A percentile compares a stretch with the other conserved stretches of the same genome.
These are phyloP conservation scores for Phytophthora capsici DNA, from an alignment of 352 stramenopile species.

Conservation along the genomic window DNA sequence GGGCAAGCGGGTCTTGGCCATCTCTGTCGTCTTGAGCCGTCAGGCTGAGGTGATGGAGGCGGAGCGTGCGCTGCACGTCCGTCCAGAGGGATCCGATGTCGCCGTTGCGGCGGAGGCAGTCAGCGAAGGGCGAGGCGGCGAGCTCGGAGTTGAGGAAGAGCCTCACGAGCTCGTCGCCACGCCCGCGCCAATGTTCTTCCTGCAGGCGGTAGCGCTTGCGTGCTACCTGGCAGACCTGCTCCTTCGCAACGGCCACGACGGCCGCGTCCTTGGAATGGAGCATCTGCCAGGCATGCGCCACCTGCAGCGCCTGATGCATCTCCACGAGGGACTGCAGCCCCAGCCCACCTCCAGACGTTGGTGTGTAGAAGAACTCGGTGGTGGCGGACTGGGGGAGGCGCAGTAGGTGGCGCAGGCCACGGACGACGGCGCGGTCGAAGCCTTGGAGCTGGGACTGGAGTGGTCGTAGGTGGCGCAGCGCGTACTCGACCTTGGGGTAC, in stretches of 20 bases:
- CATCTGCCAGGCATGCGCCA: conserved; percentile 27
- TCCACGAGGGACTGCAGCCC: conserved; percentile 15
- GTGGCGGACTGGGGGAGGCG: conserved; percentile 3
- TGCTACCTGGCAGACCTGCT: conserved; percentile 11
- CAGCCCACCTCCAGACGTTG: conserved; percentile 7
- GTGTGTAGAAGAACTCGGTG: conserved; percentile 20
- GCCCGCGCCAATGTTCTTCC: conserved; percentile 15
- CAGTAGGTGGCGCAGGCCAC: conserved; percentile 2
- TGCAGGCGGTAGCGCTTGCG: conserved; percentile 18
- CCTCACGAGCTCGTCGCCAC: not conserved
- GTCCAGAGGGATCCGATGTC: conserved; percentile 23
- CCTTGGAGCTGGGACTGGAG: conserved; percentile 10
- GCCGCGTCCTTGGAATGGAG: conserved; percentile 9
- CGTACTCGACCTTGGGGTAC: conserved; percentile 16
- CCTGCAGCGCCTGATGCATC: conserved; percentile 19
- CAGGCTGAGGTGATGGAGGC: too few relatives aligned
- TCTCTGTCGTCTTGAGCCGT: too few relatives aligned
- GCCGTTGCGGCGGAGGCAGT: not conserved
- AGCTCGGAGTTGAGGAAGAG: conserved; percentile 16
- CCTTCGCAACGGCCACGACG: not conserved
- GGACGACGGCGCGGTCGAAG: not conserved
- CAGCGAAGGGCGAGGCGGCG: not conserved
- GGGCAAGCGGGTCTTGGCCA: not conserved
- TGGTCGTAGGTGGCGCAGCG: conserved; percentile 4
- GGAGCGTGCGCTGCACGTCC: conserved; percentile 11